Evolutionary conservation across 2,329 filamentous ascomycete species (phyloP).

Genomic region (Neospermospora avenae): DNA sequence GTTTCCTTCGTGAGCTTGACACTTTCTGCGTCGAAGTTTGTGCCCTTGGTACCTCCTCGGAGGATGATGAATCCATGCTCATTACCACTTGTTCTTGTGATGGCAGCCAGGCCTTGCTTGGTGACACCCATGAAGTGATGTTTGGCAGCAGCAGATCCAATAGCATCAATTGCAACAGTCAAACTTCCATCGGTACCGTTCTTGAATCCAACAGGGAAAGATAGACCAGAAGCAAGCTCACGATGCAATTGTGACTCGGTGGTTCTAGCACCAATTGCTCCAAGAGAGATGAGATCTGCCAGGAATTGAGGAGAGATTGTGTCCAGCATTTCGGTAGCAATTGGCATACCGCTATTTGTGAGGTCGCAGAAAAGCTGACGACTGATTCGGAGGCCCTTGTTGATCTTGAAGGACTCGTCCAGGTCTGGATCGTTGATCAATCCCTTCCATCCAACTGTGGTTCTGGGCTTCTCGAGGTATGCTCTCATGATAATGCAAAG

Average conservation of each 20-base stretch:
- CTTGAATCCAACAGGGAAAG: conserved; percentile 99
- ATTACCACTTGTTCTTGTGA: conserved; percentile 89
- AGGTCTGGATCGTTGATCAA: conserved; percentile 99
- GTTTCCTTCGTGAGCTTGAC: conserved; percentile 77
- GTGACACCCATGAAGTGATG: conserved; percentile 99
- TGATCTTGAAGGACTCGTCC: conserved; percentile 96
- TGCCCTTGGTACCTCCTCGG: conserved; percentile 83
- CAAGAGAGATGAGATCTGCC: conserved; percentile 90
- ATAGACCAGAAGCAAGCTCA: conserved; percentile 90
- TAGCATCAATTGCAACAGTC: conserved; percentile 90
- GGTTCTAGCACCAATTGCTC: conserved; percentile 91
- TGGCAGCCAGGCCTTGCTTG: conserved; percentile 93
- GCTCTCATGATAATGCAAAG: conserved; percentile 95
- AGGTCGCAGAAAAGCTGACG: conserved; percentile 91
- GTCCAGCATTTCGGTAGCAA: conserved; percentile 97
- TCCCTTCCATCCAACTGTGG: conserved; percentile 98
- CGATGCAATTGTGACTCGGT: conserved; percentile 96
- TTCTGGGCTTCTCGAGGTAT: conserved; percentile 98
- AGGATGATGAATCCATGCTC: conserved; percentile 97
- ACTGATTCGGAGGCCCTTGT: conserved; percentile 93
- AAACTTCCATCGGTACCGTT: conserved; percentile 95
- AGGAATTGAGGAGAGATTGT: conserved; percentile 98
- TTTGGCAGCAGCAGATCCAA: conserved; percentile 77
- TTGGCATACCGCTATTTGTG: conserved; percentile 83
- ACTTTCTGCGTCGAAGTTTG: conserved; percentile 87